Evolutionary conservation across 192 early-diverging fungal genomes (phyloP), one percentile per base, ranked within the genome.

Genomic region (Podila clonocystis): DNA sequence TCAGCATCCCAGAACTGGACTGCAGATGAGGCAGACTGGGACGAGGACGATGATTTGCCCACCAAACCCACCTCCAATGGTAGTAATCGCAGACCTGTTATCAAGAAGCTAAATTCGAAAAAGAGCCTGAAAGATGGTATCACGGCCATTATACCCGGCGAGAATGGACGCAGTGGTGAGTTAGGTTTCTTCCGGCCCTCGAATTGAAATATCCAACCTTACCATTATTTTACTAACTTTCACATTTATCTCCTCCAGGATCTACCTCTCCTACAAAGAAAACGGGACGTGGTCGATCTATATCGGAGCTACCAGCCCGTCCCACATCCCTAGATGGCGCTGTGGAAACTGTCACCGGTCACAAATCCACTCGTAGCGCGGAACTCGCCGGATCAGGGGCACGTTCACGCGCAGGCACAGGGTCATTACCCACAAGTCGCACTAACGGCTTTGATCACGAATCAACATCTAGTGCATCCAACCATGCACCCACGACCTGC

Each of bases 401-500:
- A 41, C 28, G 22, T 24, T 45, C 36, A 57, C 58, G 59, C 29
- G 9, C 28, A 34, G 63, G 50, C 41, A 22, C 49, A 45, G 60
- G 55, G 33, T 15, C 58, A 52, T 20, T 30, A 5, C 22, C 70
- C 13, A 66, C 45, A 57, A 61, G 57, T 33, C 12, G 49, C 8
- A 58, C 58, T n/a, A 67, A 38, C 15, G 41, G 57, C 19, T 55
- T 41, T 45, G 50, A 24, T 28, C 58, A 36, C 33, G 63, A 17
- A 22, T 26, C 61, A 15, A 57, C n/a, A 34, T 22, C 26, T 63
- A 45, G 20, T 9, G 13, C 63, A 71, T 13, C 36, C 31, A 58
- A 20, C 9, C 50, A 12, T 60, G 59, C 55, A 13, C 62, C 84
- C 9, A 89, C 88, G 11, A 76, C 75, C 11, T 90, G 89, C 62